Base-by-base conservation (phyloP, 2,329 filamentous ascomycete genomes). In the Phoma herbarum region DNA sequence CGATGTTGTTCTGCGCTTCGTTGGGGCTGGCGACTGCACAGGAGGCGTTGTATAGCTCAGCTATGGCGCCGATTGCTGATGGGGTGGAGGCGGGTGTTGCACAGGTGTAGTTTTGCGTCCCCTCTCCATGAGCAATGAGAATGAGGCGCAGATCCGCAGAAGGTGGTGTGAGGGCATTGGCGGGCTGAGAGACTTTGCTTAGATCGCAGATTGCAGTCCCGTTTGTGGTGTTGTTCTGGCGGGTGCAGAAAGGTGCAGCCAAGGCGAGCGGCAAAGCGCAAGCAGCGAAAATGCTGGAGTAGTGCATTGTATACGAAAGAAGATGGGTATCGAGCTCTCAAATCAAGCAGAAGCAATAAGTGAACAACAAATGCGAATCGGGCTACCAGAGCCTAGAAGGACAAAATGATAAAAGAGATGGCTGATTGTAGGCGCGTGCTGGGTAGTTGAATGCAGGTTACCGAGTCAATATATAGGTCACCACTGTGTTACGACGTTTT, bases 91-190 rank as follows among this genome's bases (percentile, higher is more conserved):
- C 60, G 7, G 68, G 53, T 31, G 65, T 62, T 28, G 68, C 64
- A 61, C 82, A 84, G 16, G 79, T 80, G 66, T 83, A 84, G 73
- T 83, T 84, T 61, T 84, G 82, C 12, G 80, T 82, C 37, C 83
- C 83, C 23, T 77, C 72, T 52, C 82, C 83, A 20, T 82, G 61
- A 6, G 78, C 78, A 48, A 84, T 68, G 60, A 80, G 77, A 56
- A 80, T 75, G 47, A 84, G 78, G 9, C 60, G 56, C 25, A 72
- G 61, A 60, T 68, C 65, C 4, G 67, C 49, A 8, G 66, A 52
- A 7, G 72, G 72, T 8, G 69, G 63, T 18, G 61, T 61, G 16
- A 76, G 64, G 12, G 62, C 64, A 50, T 61, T 75, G 29, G 64
- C 18, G 8, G 75, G 75, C 51, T 74, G 74, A 12, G 59, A 28